Conservation (phyloP, 352 stramenopile species). For the Phytophthora sojae region DNA sequence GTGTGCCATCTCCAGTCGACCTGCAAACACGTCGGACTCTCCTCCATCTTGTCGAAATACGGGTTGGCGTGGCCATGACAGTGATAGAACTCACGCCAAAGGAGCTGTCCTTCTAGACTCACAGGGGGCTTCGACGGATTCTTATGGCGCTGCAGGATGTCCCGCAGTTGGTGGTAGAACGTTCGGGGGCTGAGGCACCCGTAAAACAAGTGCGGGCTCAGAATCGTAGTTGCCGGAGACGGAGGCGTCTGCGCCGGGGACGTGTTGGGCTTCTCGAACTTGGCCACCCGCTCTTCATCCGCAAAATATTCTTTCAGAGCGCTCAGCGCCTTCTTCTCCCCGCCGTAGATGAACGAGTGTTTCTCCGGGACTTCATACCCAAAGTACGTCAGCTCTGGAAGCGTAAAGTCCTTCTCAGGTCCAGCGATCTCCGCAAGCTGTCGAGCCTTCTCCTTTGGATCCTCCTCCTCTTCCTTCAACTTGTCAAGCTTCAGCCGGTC, state of each 20-base stretch:
- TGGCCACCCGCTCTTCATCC: constrained; percentile 85
- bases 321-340: constrained; percentile 66
- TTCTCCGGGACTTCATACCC: constrained; percentile 54
- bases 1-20: constrained; percentile 87
- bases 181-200: constrained; percentile 92
- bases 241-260: constrained; percentile 87
- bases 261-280: constrained; percentile 98
- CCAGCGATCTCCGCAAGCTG: constrained; percentile 57
- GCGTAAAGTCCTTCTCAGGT: constrained; percentile 60
- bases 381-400: constrained; percentile 73
- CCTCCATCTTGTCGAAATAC: constrained; percentile 95
- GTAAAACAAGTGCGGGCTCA: constrained; percentile 95
- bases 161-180: constrained; percentile 92
- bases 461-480: background rate
- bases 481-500: constrained; percentile 12
- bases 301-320: constrained; percentile 73
- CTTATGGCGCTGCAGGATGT: constrained; percentile 69
- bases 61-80: constrained; percentile 74
- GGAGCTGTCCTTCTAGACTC: constrained; percentile 93
- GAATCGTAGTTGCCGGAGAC: constrained; percentile 92
- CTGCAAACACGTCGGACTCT: constrained; percentile 92
- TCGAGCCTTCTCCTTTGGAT: constrained; percentile 13
- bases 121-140: constrained; percentile 87
- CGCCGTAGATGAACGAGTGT: constrained; percentile 79
- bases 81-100: constrained; percentile 98